These are phyloP conservation scores for Elasticomyces elasticus DNA, from an alignment of 495 filamentous ascomycete species.

Conservation along the genomic window DNA sequence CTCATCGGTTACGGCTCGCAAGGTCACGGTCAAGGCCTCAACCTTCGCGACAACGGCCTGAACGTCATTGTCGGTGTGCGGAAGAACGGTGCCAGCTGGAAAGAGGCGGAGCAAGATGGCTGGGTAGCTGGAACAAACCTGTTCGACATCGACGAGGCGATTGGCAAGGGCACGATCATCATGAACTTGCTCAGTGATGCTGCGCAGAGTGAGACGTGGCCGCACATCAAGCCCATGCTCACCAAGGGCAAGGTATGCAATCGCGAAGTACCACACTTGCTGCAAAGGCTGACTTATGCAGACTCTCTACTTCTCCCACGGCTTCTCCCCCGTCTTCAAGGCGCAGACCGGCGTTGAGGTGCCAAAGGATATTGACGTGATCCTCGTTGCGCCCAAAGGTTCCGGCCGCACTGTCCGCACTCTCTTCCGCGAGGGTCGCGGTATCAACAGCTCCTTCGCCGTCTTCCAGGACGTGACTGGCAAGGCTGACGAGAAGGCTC, in stretches of 20 bases:
- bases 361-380: constrained; percentile 90
- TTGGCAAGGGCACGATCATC: constrained; percentile 83
- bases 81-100: constrained; percentile 96
- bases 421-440: constrained; percentile 94
- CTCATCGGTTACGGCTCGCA: constrained; percentile 99
- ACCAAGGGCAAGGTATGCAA: constrained; percentile 93
- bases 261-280: constrained; percentile 12
- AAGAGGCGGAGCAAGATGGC: constrained; percentile 91
- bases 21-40: constrained; percentile 96
- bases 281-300: constrained; percentile 28
- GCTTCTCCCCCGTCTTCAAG: constrained; percentile 99
- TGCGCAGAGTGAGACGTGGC: constrained; percentile 97
- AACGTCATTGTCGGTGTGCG: constrained; percentile 98
- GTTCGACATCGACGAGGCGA: constrained; percentile 93
- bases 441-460: constrained; percentile 98
- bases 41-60: constrained; percentile 96
- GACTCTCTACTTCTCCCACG: constrained; percentile 99
- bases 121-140: constrained; percentile 98
- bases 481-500: constrained; percentile 94
- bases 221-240: constrained; percentile 89
- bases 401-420: constrained; percentile 96
- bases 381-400: constrained; percentile 97
- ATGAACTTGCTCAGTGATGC: constrained; percentile 99
- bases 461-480: constrained; percentile 98
- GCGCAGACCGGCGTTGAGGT: constrained; percentile 97